phyloP scores from a whole-genome alignment of 129 eudicot species.

The Chrysanthemum seticuspe region DNA sequence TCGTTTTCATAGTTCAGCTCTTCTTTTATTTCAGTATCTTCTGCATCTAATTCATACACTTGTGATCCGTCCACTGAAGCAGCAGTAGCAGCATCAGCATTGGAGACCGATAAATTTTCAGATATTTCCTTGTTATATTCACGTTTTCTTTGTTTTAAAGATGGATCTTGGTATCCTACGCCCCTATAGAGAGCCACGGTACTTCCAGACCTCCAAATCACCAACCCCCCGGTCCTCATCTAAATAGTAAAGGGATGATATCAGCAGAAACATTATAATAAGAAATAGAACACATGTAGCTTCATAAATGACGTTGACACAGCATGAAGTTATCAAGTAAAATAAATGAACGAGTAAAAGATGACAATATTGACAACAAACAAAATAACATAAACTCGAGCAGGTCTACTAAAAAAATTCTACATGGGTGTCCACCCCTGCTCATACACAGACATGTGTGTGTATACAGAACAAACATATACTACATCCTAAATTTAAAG shows the following conservation, averaged over 20 bases:
- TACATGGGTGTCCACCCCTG: too few relatives aligned
- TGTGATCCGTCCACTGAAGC: conserved; percentile 27
- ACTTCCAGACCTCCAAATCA: conserved; percentile 96
- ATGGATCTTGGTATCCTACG: conserved; percentile 63
- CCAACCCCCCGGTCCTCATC: conserved; percentile 91
- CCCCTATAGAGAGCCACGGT: conserved; percentile 83
- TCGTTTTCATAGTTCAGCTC: conserved; percentile 80
- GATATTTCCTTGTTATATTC: conserved; percentile 32
- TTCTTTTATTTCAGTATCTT: conserved; percentile 26
- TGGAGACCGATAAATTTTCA: conserved; percentile 29
- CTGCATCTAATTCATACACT: conserved; percentile 37
- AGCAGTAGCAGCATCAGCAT: conserved; percentile 22
- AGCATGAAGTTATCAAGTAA: conserved; percentile 1
- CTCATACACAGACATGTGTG: too few relatives aligned
- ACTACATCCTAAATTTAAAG: too few relatives aligned
- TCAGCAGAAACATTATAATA: conserved; percentile 19
- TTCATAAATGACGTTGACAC: neutral
- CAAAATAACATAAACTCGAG: too few relatives aligned
- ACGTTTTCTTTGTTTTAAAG: conserved; percentile 32
- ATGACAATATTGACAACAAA: too few relatives aligned
- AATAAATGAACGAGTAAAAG: neutral
- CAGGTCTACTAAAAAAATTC: too few relatives aligned
- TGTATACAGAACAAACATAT: too few relatives aligned
- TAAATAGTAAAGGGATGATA: conserved; percentile 17
- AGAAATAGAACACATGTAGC: neutral